Percentiles rank a stretch among this genome's conserved stretches.
Evolutionary conservation across 2,329 filamentous ascomycete species (phyloP).

Genomic region (Venturia carpophila): DNA sequence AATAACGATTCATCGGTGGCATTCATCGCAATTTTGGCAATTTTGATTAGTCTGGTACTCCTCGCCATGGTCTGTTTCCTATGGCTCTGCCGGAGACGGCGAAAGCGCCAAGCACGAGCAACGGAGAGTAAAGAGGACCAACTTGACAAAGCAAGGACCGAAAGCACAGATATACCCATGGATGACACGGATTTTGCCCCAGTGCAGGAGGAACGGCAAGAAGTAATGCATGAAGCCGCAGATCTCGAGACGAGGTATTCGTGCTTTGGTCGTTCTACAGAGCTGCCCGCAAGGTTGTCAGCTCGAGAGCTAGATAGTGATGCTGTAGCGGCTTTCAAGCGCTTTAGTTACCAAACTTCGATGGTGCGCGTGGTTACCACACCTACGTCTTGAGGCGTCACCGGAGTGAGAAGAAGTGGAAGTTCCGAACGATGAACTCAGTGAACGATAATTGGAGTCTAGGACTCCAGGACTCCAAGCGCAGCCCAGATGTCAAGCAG

Average conservation of each 20-base stretch:
- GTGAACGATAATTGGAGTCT: background rate
- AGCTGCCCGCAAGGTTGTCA: background rate
- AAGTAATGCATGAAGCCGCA: background rate
- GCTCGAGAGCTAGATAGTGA: background rate
- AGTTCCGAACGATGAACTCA: background rate
- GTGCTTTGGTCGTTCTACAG: background rate
- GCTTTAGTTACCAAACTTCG: background rate
- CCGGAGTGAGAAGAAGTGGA: background rate
- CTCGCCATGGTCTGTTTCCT: too few relatives aligned
- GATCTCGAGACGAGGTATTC: too few relatives aligned
- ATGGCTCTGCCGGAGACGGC: background rate
- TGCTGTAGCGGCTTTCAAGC: background rate
- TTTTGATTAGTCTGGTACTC: too few relatives aligned
- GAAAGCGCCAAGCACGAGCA: background rate
- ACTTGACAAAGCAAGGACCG: background rate
- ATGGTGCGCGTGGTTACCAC: background rate
- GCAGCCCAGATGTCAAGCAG: background rate
- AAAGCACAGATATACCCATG: background rate
- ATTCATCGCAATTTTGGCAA: too few relatives aligned
- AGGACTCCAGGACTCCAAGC: too few relatives aligned
- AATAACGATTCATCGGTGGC: too few relatives aligned
- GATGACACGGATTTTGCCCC: background rate
- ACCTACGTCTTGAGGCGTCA: background rate
- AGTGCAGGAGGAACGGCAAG: background rate
- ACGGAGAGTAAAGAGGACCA: background rate